Evolutionary conservation across 208 protist species (phyloP), one percentile per base, ranked within the genome.

Genomic region (Acanthamoeba castellanii): DNA sequence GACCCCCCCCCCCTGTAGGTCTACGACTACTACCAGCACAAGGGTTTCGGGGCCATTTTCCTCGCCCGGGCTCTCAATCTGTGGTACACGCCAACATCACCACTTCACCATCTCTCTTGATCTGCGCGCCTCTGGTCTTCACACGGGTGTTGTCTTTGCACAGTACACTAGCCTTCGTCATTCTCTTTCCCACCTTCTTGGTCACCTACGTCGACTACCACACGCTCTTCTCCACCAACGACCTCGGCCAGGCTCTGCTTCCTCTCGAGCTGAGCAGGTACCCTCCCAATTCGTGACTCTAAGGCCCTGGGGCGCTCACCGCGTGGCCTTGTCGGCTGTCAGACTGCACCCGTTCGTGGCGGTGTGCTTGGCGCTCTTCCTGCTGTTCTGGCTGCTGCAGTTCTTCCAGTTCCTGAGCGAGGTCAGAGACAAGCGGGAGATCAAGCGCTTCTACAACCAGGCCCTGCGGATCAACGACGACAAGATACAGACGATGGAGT

Each of bases 11-110:
- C 47, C 47, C 47, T 52, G 64, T 11, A 84, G 74, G 74, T 95
- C 4, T 95, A 95, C 64, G 70, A 34, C 42, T 95, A 95, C 66
- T 95, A 74, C 50, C 30, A 87, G 16, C 47, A 95, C 52, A 70
- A 81, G 27, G 94, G 94, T 5, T 78, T 93, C 30, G 45, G 55
- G 20, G 82, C 68, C 85, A 93, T 93, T 55, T 50, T 95, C 6
- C 42, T 88, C 3, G 11, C 70, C 22, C 85, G 94, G 9, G 22
- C 61, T 11, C 81, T 93, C 66, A 68, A 64, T 32, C 50, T 95
- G 20, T 14, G 78, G 42, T 95, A 32, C 50, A 13, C 34, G 5
- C n/a, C n/a, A n/a, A n/a, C n/a, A 66, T 42, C 66, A 25, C 8
- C 25, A 18, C 52, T 74, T 1, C 30, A 30, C 64, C 16, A 34